Evolutionary conservation across 176 grass and related monocot species (phyloP).

Genomic region (Alopecurus myosuroides): DNA sequence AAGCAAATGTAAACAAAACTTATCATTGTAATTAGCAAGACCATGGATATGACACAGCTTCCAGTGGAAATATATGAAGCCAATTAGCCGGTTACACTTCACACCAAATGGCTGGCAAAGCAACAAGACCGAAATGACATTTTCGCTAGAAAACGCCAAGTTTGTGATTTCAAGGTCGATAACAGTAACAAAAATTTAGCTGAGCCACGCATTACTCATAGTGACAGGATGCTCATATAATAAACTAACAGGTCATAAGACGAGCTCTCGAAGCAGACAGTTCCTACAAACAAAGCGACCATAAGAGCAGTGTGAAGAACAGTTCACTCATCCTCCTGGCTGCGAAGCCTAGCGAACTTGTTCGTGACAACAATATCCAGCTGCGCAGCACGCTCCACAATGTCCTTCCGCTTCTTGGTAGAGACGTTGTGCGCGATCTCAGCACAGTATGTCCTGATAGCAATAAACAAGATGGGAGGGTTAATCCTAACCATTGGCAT

Average conservation of each 20-base stretch:
- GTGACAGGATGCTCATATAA: neutral
- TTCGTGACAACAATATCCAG: constrained; percentile 85
- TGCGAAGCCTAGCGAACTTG: constrained; percentile 68
- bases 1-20: neutral
- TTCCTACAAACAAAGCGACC: constrained; percentile 17
- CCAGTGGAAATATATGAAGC: neutral
- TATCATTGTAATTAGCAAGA: neutral
- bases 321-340: constrained; percentile 80
- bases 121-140: neutral
- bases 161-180: neutral
- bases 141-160: neutral
- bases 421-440: constrained; percentile 78
- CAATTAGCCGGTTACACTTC: neutral
- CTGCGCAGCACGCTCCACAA: constrained; percentile 69
- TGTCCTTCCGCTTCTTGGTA: constrained; percentile 81
- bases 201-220: neutral
- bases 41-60: neutral
- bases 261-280: neutral
- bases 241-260: neutral
- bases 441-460: constrained; percentile 67
- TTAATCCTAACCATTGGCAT: neutral
- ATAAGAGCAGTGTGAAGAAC: neutral
- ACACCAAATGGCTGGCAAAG: neutral
- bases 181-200: neutral
- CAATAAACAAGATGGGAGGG: neutral